Percentiles rank a stretch among this genome's conserved stretches.
phyloP scores from a whole-genome alignment of 176 grass and related monocot species.

The Aegilops longissima region DNA sequence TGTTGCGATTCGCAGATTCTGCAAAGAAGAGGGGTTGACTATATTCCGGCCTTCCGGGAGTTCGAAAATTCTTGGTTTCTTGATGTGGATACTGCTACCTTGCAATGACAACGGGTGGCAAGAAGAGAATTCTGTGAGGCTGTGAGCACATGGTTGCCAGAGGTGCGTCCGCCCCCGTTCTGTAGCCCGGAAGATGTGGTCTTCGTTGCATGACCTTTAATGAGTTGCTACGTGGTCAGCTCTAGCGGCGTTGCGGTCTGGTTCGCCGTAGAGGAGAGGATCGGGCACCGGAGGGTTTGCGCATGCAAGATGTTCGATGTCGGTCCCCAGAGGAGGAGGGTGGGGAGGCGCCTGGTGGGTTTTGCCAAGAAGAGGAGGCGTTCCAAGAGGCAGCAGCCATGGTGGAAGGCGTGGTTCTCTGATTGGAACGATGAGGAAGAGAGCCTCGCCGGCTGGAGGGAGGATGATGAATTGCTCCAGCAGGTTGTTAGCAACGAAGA shows the following conservation, averaged over 20 bases:
- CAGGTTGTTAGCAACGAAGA: conserved; percentile 33
- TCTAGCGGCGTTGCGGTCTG: conserved; percentile 27
- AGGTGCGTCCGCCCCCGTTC: background rate
- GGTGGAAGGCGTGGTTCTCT: conserved; percentile 71
- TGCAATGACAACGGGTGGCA: background rate
- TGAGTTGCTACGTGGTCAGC: conserved; percentile 61
- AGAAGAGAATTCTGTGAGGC: conserved; percentile 24
- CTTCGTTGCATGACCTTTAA: conserved; percentile 43
- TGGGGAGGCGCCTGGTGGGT: conserved; percentile 25
- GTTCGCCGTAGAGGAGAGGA: conserved; percentile 7
- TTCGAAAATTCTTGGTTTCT: background rate
- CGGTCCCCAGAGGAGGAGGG: conserved; percentile 38
- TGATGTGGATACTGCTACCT: background rate
- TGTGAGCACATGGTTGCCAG: conserved; percentile 21
- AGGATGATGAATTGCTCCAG: conserved; percentile 46
- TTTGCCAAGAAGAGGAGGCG: conserved; percentile 42
- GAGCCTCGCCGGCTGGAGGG: conserved; percentile 50
- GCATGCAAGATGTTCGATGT: conserved; percentile 42
- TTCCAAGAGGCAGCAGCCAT: conserved; percentile 50
- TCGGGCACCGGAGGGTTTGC: conserved; percentile 14
- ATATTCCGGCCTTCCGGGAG: background rate
- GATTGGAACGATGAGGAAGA: conserved; percentile 59
- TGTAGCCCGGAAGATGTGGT: conserved; percentile 38
- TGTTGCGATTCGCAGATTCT: background rate
- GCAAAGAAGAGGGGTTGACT: background rate